Evolutionary conservation across 306 rosid species (phyloP).

Genomic region (Potentilla sterilis): DNA sequence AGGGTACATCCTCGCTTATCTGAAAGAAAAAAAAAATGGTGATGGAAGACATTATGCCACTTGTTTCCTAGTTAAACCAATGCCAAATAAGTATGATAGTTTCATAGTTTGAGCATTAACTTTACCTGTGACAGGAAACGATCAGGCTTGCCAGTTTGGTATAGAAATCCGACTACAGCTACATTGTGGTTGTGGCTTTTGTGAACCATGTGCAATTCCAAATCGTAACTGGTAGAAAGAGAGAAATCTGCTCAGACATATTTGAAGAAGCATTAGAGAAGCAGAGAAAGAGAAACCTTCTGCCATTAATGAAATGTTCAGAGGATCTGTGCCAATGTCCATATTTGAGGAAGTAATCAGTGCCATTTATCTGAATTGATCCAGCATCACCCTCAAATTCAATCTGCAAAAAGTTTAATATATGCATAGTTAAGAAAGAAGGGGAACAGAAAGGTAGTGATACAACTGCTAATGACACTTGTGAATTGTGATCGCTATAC

Average conservation of each 20-base stretch:
- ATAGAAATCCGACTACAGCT: conserved; percentile 57
- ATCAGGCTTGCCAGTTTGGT: conserved; percentile 50
- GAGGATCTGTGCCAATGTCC: conserved; percentile 47
- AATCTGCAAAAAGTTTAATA: background rate
- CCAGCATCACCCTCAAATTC: conserved; percentile 35
- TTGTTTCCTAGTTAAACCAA: background rate
- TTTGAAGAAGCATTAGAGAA: background rate
- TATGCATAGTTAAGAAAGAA: too few relatives aligned
- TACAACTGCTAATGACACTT: background rate
- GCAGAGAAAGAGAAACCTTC: conserved; percentile 22
- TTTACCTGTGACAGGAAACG: conserved; percentile 51
- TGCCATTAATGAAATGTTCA: conserved; percentile 38
- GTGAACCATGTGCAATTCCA: conserved; percentile 82
- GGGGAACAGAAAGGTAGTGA: too few relatives aligned
- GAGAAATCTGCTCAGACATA: background rate
- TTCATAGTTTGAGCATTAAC: too few relatives aligned
- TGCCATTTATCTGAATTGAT: conserved; percentile 31
- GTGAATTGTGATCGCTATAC: background rate
- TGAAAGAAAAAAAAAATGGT: too few relatives aligned
- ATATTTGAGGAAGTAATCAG: conserved; percentile 23
- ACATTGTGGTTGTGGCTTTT: conserved; percentile 19
- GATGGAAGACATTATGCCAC: background rate
- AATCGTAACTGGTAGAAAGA: conserved; percentile 44
- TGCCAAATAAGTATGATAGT: background rate
- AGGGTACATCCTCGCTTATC: background rate